Percentiles rank a stretch among this genome's conserved stretches.
phyloP scores from a whole-genome alignment of 306 rosid species.

The Dryas drummondii region DNA sequence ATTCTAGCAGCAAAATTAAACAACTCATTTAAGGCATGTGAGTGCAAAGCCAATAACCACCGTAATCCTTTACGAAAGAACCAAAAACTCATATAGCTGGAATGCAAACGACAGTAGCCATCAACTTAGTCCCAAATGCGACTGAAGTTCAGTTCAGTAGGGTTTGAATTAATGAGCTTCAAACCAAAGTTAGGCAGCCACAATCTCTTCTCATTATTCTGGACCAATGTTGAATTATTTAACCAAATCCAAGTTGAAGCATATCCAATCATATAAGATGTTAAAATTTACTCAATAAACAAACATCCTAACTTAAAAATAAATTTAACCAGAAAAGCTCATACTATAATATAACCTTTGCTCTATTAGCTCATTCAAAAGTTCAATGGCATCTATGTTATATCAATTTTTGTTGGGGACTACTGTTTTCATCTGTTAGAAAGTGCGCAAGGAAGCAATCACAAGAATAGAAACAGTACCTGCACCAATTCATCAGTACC shows the following conservation, averaged over 20 bases:
- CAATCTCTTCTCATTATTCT: neutral
- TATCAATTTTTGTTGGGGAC: neutral
- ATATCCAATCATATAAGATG: neutral
- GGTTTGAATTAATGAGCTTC: neutral
- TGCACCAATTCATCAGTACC: constrained; percentile 41
- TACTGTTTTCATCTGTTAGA: neutral
- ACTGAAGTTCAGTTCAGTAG: neutral
- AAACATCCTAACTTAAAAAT: neutral
- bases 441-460: neutral
- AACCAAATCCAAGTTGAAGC: neutral
- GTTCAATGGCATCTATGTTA: neutral
- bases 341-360: neutral
- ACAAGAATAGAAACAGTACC: constrained; percentile 14
- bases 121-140: neutral
- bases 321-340: neutral
- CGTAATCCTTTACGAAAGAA: neutral
- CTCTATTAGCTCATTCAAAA: neutral
- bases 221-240: neutral
- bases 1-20: neutral
- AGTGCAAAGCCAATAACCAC: neutral
- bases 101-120: neutral
- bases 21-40: neutral
- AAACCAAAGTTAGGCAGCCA: neutral
- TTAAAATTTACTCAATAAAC: neutral
- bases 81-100: neutral